phyloP scores from a whole-genome alignment of 2,329 filamentous ascomycete genomes.

The Pyrenophora seminiperda region DNA sequence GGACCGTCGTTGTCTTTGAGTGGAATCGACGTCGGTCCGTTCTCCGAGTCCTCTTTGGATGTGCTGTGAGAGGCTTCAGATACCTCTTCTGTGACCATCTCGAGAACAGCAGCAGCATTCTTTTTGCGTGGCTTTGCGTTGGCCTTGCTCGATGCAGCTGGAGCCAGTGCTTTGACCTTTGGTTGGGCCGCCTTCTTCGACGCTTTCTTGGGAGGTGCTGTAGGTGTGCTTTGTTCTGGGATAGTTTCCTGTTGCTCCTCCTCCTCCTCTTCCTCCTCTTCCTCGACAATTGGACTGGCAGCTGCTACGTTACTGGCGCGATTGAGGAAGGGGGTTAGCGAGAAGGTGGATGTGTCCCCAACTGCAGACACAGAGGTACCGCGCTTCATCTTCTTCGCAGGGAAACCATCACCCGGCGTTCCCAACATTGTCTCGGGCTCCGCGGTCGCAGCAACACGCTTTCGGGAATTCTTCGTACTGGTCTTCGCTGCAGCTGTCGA shows the following conservation, averaged over 20 bases:
- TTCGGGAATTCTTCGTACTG: constrained; percentile 48
- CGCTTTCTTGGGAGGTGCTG: constrained; percentile 37
- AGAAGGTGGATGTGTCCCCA: constrained; percentile 90
- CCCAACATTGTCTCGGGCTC: constrained; percentile 56
- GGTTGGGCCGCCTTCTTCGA: constrained; percentile 34
- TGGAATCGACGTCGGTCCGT: constrained; percentile 38
- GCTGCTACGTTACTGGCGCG: constrained; percentile 66
- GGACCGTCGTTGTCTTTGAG: constrained; percentile 43
- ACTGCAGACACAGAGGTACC: constrained; percentile 62
- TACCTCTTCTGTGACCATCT: constrained; percentile 52
- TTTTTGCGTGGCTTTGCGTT: constrained; percentile 53
- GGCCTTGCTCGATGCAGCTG: constrained; percentile 52
- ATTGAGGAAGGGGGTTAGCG: constrained; percentile 91
- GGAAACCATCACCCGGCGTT: constrained; percentile 55
- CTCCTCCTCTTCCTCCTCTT: constrained; percentile 28
- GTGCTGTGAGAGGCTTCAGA: constrained; percentile 35
- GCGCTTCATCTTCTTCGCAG: constrained; percentile 54
- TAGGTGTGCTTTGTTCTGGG: constrained; percentile 37
- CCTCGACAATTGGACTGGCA: constrained; percentile 49
- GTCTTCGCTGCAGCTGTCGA: constrained; percentile 44
- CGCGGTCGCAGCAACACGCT: constrained; percentile 50
- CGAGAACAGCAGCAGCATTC: constrained; percentile 45
- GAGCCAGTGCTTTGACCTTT: constrained; percentile 51
- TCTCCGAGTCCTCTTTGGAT: constrained; percentile 49
- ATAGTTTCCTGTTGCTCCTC: constrained; percentile 30